Evolutionary conservation across 495 filamentous ascomycete genomes (phyloP), one percentile per base, ranked within the genome.

Genomic region (Pseudevernia furfuracea): DNA sequence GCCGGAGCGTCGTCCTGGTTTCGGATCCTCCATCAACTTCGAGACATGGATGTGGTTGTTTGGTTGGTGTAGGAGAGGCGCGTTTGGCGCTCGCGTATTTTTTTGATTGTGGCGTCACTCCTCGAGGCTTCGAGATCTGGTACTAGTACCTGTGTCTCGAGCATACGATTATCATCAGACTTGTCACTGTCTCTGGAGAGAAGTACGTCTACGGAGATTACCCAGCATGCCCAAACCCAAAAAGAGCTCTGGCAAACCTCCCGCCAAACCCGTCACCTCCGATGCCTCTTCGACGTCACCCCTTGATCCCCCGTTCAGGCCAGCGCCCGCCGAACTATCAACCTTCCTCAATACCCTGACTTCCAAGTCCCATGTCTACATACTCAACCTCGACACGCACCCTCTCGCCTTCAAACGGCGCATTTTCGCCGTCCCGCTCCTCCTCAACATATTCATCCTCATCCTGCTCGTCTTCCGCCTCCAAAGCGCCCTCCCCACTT

Each of bases 371-470:
- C 82, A 89, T 72, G 79, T 93, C 71, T 94, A 96, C 80, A 83
- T 96, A 67, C 78, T 85, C 34, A 89, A 92, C 77, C 77, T 93
- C 76, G 91, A 96, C 79, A 76, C 69, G 44, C 83, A 85, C 49
- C 82, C 81, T 0, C 68, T 67, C 32, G 76, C 78, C 37, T 82
- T 88, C 78, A 96, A 95, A 75, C 80, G 80, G 65, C 86, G 88
- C 68, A 84, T 91, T 71, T 96, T 93, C 78, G 53, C 80, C 48
- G 83, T 93, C 5, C 89, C 90, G 49, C 76, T 86, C 56, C 66
- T 84, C 25, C 82, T 92, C 74, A 95, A 95, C 74, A 53, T 85
- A 52, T 71, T 75, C 63, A 80, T 95, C 61, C 73, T 77, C 30
- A 68, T 75, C 8, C 70, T 87, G 11, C 81, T 94, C 69, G 69